These are phyloP conservation scores for Nakazawaea peltata DNA, from an alignment of 805 yeast genomes.

Conservation along the genomic window DNA sequence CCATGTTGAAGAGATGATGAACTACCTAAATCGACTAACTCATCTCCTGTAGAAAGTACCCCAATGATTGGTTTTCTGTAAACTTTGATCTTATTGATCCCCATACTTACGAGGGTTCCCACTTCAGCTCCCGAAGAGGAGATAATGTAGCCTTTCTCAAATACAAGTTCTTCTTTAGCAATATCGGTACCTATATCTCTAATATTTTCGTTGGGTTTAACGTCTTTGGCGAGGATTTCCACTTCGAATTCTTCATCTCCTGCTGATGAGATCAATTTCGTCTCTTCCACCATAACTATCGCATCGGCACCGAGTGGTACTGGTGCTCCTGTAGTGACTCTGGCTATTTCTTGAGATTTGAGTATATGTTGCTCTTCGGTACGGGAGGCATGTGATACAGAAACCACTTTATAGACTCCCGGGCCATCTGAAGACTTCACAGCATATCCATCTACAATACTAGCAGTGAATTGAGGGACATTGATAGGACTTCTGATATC, in stretches of 20 bases:
- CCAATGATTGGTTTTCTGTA: slow-evolving; percentile 36
- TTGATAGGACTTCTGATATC: slow-evolving; percentile 28
- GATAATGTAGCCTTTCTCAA: slow-evolving; percentile 27
- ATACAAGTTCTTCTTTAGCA: slow-evolving; percentile 26
- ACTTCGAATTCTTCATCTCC: slow-evolving; percentile 36
- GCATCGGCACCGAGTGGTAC: slow-evolving; percentile 46
- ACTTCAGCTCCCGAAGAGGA: slow-evolving; percentile 40
- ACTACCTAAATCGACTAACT: slow-evolving; percentile 29
- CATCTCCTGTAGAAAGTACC: slow-evolving; percentile 45
- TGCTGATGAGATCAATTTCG: slow-evolving; percentile 25
- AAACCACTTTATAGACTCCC: slow-evolving; percentile 31
- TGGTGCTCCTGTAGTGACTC: slow-evolving; percentile 53
- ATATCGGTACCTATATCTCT: slow-evolving; percentile 42
- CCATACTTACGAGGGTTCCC: slow-evolving; percentile 41
- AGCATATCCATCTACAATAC: slow-evolving; percentile 52
- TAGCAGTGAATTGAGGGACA: slow-evolving; percentile 44
- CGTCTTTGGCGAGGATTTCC: slow-evolving; percentile 29
- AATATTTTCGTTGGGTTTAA: slow-evolving; percentile 34
- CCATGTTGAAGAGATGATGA: slow-evolving; percentile 24
- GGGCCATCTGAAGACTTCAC: slow-evolving; percentile 37
- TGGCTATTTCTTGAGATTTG: slow-evolving; percentile 27
- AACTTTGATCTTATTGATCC: slow-evolving; percentile 28
- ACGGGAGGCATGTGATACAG: slow-evolving; percentile 34
- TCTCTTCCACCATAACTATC: slow-evolving; percentile 48
- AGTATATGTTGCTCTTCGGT: slow-evolving; percentile 13